Evolutionary conservation across 805 yeast species (phyloP), one percentile per base, ranked within the genome.

Genomic region (Tetrapisispora nanseiensis): DNA sequence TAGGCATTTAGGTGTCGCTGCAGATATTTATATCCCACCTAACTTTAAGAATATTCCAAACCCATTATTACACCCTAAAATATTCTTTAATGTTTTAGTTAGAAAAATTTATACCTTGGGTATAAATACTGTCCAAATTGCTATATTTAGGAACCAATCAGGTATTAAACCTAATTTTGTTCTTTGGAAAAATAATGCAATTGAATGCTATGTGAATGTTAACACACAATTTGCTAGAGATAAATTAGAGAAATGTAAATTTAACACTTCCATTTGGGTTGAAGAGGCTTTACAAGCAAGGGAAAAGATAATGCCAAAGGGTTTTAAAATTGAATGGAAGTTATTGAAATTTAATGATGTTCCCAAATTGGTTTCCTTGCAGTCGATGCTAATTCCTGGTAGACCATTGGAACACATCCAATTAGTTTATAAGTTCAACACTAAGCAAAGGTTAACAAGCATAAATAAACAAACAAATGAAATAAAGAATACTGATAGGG

Each of bases 131-230:
- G 60, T 69, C n/a, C 74, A 82, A 51, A 63, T 82, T 33, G 87
- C 80, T 8, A 61, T 77, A 38, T 76, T 80, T 52, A 80, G 86
- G 30, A 72, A 76, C 57, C 83, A 82, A 59, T 78, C 87, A 22
- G 75, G 78, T 30, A 57, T 73, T 43, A 82, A 78, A 61, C 85
- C 89, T 26, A 66, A 76, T 33, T 82, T 81, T 50, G 58, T 77
- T 18, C 74, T 78, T 46, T 89, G 95, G 95, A 85, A 84, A 61
- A 90, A 86, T 62, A 72, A 72, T 24, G 95, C 95, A 7, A 78
- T 89, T 51, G 86, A 86, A 51, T 69, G 69, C 39, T 87, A 78
- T 60, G 82, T 82, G 23, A 75, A 75, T 44, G 81, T 85, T n/a
- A 86, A 89, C 64, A 78, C 79, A 54, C 79, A 86, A 2, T 89